Evolutionary conservation across 1,139 yeast genomes (phyloP).

Genomic region (Kurtzmaniella natalensis): DNA sequence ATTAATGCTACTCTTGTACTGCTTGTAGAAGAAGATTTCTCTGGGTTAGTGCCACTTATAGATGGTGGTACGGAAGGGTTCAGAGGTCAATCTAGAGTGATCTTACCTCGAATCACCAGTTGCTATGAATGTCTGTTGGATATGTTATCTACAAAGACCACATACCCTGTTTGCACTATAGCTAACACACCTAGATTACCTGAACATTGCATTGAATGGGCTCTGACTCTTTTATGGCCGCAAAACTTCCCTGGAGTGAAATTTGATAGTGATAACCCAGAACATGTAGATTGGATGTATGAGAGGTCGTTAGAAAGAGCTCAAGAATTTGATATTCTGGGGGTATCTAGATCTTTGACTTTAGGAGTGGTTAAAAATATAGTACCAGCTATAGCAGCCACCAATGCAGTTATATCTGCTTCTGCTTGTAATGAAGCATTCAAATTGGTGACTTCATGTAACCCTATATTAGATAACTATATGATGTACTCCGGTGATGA

Average conservation of each 20-base stretch:
- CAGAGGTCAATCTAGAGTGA: constrained; percentile 86
- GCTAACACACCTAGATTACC: constrained; percentile 92
- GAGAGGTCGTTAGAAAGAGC: constrained; percentile 60
- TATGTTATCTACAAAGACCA: constrained; percentile 62
- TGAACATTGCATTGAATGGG: constrained; percentile 95
- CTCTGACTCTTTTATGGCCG: constrained; percentile 76
- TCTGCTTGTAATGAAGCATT: constrained; percentile 86
- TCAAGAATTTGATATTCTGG: constrained; percentile 55
- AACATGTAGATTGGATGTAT: constrained; percentile 65
- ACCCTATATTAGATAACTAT: constrained; percentile 70
- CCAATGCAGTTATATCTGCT: constrained; percentile 91
- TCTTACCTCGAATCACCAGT: constrained; percentile 77
- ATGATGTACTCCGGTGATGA: constrained; percentile 85
- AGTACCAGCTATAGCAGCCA: constrained; percentile 91
- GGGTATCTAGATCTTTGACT: constrained; percentile 68
- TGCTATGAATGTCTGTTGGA: constrained; percentile 93
- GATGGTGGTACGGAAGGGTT: constrained; percentile 98
- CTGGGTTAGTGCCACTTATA: constrained; percentile 67
- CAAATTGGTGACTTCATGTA: constrained; percentile 66
- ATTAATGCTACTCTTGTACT: constrained; percentile 72
- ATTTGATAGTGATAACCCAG: constrained; percentile 68
- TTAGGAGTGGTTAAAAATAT: constrained; percentile 89
- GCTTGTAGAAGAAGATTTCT: constrained; percentile 53
- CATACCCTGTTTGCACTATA: constrained; percentile 90
- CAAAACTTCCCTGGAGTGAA: constrained; percentile 36